phyloP scores from a whole-genome alignment of 2,329 filamentous ascomycete species.

The Pseudogymnoascus verrucosus region DNA sequence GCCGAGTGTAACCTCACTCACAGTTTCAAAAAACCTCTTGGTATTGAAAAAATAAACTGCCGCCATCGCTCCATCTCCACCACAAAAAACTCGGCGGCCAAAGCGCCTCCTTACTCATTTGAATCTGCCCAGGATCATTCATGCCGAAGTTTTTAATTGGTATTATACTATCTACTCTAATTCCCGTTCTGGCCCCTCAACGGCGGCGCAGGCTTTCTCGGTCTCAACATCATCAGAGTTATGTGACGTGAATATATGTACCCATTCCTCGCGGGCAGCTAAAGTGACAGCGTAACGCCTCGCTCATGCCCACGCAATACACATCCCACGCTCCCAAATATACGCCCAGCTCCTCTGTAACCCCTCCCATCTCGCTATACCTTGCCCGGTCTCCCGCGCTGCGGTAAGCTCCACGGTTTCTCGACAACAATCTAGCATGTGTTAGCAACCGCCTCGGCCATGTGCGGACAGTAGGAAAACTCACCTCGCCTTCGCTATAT shows the following conservation, averaged over 20 bases:
- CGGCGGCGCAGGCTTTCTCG: not conserved
- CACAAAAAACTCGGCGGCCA: not conserved
- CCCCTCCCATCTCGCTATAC: not conserved
- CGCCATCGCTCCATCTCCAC: not conserved
- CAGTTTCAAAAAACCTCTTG: not conserved
- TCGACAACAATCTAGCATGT: not conserved
- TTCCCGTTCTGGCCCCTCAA: not conserved
- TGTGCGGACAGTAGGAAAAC: not conserved
- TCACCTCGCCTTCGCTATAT: constrained; percentile 91
- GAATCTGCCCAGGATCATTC: not conserved
- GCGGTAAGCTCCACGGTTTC: constrained; percentile 5
- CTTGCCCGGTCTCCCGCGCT: not conserved
- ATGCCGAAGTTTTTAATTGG: not conserved
- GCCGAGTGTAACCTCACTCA: not conserved
- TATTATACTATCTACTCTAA: constrained; percentile 8
- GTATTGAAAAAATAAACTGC: not conserved
- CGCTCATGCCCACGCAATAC: not conserved
- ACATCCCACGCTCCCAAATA: not conserved
- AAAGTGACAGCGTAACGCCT: not conserved
- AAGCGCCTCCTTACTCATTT: not conserved
- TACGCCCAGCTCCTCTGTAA: not conserved
- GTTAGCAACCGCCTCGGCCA: not conserved
- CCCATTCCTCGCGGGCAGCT: not conserved
- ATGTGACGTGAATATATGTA: constrained; percentile 1
- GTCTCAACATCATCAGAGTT: constrained; percentile 2